phyloP scores from a whole-genome alignment of 1,284 basidiomycete genomes.

The Ceratobasidium sp. region DNA sequence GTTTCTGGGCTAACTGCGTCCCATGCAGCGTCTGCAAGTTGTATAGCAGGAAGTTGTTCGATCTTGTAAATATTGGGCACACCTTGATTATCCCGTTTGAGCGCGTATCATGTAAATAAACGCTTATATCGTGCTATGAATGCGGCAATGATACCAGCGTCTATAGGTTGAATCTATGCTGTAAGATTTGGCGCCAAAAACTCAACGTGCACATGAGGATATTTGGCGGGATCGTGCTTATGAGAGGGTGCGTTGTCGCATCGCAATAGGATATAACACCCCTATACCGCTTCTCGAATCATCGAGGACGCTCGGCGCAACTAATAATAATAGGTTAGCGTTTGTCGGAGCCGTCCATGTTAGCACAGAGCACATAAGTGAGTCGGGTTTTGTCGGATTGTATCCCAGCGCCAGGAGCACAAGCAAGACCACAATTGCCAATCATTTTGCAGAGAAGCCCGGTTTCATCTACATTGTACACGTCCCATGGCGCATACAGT shows the following conservation, averaged over 20 bases:
- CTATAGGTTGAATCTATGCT: conserved; percentile 41
- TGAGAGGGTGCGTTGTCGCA: conserved; percentile 42
- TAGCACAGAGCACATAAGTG: conserved; percentile 56
- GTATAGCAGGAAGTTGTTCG: conserved; percentile 42
- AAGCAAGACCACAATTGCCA: conserved; percentile 51
- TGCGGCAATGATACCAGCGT: conserved; percentile 37
- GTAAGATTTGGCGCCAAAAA: conserved; percentile 39
- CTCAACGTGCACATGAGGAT: conserved; percentile 28
- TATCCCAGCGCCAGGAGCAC: conserved; percentile 50
- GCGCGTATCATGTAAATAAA: conserved; percentile 28
- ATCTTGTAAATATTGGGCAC: conserved; percentile 45
- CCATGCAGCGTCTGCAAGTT: conserved; percentile 39
- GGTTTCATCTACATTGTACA: conserved; percentile 60
- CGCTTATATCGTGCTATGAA: conserved; percentile 45
- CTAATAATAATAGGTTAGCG: conserved; percentile 55
- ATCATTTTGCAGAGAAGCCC: conserved; percentile 55
- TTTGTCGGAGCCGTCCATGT: conserved; percentile 56
- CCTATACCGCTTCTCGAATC: conserved; percentile 49
- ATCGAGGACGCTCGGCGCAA: conserved; percentile 52
- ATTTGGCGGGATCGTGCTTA: not conserved
- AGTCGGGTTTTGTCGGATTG: conserved; percentile 51
- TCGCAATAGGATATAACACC: conserved; percentile 13
- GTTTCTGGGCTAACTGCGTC: conserved; percentile 22
- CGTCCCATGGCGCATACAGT: conserved; percentile 52
- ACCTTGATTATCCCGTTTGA: conserved; percentile 39